phyloP scores from a whole-genome alignment of 2,329 filamentous ascomycete genomes.

The Alternaria panax region DNA sequence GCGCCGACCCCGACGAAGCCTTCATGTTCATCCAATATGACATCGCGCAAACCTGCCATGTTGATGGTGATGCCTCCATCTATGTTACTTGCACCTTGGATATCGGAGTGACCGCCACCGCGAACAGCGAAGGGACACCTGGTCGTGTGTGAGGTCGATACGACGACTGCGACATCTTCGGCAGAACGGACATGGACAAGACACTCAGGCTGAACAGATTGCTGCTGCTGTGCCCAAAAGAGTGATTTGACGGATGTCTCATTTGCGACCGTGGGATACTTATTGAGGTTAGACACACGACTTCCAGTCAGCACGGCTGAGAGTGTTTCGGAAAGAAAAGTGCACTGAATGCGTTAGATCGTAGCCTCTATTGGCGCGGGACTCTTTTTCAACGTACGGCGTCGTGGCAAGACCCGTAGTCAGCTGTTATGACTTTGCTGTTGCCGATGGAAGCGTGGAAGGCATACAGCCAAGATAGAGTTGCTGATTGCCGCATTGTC shows the following conservation, averaged over 20 bases:
- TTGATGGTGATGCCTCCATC: constrained; percentile 27
- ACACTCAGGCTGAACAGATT: background rate
- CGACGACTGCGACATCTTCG: background rate
- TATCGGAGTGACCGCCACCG: constrained; percentile 27
- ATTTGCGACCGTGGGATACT: background rate
- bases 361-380: background rate
- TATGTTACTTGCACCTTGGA: constrained; percentile 30
- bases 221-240: constrained; percentile 6
- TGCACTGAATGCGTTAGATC: constrained; percentile 1
- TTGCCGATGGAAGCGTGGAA: background rate
- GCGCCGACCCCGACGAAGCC: constrained; percentile 18
- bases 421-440: constrained; percentile 2
- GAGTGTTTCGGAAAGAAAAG: background rate
- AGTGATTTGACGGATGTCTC: background rate
- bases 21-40: constrained; percentile 7
- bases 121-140: constrained; percentile 29
- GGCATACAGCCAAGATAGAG: background rate
- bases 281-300: background rate
- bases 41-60: constrained; percentile 15
- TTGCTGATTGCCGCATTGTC: background rate
- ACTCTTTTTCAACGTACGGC: background rate
- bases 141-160: background rate
- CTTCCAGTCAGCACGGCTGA: background rate
- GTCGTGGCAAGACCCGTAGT: background rate
- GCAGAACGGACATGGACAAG: background rate